Conservation (phyloP, 805 yeast species). For the Wickerhamomyces bisporus region DNA sequence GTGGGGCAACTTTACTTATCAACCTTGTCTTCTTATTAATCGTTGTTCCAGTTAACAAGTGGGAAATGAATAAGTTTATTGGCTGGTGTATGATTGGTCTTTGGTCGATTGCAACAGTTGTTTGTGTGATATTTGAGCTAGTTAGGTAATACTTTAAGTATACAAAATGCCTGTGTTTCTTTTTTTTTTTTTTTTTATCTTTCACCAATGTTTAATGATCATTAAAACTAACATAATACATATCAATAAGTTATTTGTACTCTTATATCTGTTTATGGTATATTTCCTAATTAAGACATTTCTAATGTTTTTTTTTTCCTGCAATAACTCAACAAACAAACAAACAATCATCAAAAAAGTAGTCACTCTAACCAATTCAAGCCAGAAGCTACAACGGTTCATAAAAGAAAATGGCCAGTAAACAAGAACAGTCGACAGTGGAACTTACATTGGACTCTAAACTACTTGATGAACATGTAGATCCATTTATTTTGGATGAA, state of each 20-base stretch:
- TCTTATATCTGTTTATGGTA: too few species aligned
- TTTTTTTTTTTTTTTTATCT: too few species aligned
- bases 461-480: conserved; percentile 21
- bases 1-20: conserved; percentile 35
- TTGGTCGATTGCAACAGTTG: conserved; percentile 20
- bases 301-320: too few species aligned
- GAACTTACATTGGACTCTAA: conserved; percentile 19
- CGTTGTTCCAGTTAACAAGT: conserved; percentile 39
- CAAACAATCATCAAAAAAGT: too few species aligned
- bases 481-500: conserved; percentile 20
- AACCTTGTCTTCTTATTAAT: conserved; percentile 34
- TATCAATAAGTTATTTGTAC: too few species aligned
- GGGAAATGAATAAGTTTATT: conserved; percentile 39
- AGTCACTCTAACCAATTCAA: too few species aligned
- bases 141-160: conserved; percentile 1
- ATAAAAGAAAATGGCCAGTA: not conserved
- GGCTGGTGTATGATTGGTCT: conserved; percentile 29
- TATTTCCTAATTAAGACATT: too few species aligned
- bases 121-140: conserved; percentile 20
- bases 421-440: conserved; percentile 12
- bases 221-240: too few species aligned
- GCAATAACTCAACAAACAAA: too few species aligned
- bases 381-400: not conserved
- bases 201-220: too few species aligned
- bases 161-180: too few species aligned